Evolutionary conservation across 2,329 filamentous ascomycete species (phyloP).

Genomic region (Myriosclerotinia duriaeana): DNA sequence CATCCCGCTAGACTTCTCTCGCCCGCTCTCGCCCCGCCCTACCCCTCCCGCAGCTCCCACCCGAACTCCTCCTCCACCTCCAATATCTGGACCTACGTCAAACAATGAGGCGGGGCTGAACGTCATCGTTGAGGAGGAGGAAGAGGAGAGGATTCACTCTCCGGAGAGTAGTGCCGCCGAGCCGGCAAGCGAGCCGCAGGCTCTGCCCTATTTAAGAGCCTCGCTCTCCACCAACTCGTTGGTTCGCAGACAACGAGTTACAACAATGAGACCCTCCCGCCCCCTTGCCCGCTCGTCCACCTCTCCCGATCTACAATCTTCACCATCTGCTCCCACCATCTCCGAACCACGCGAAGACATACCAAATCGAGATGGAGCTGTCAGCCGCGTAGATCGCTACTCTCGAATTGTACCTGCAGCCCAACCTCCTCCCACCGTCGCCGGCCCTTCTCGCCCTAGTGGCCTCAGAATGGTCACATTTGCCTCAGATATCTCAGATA

Average conservation of each 20-base stretch:
- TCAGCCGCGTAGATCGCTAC: constrained; percentile 6
- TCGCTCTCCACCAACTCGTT: too few species aligned
- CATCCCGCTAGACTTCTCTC: background rate
- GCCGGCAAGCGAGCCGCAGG: background rate
- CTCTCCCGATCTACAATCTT: background rate
- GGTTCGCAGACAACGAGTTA: background rate
- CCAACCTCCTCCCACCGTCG: background rate
- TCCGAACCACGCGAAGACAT: fast-evolving
- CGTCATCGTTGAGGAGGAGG: background rate
- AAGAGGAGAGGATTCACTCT: background rate
- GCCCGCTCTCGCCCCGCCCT: too few species aligned
- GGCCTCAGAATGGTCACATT: background rate
- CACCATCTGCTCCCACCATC: background rate
- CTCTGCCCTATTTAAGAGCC: background rate
- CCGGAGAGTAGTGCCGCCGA: background rate
- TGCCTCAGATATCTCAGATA: background rate
- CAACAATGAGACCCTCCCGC: background rate
- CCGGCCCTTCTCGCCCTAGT: background rate
- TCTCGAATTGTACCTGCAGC: background rate
- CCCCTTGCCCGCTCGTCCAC: background rate
- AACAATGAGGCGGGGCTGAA: too few species aligned
- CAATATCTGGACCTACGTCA: too few species aligned
- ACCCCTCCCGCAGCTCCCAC: background rate
- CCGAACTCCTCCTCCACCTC: background rate
- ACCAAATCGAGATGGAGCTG: background rate